A percentile compares a stretch with the other conserved stretches of the same genome.
These are phyloP conservation scores for Jimgerdemannia flammicorona DNA, from an alignment of 192 early-diverging fungal genomes.

Conservation along the genomic window DNA sequence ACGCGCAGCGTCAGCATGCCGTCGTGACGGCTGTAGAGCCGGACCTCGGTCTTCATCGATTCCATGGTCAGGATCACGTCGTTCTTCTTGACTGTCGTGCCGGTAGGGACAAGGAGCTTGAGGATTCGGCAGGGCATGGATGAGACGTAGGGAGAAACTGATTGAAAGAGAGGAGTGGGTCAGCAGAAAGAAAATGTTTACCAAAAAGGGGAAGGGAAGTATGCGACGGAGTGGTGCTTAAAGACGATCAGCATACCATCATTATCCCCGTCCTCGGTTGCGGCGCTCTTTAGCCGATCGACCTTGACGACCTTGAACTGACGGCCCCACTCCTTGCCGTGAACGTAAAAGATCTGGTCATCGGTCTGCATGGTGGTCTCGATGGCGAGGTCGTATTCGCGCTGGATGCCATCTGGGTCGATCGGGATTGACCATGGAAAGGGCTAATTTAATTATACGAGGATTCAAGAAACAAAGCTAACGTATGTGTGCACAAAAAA, in stretches of 20 bases:
- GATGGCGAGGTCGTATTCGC: slow-evolving; percentile 43
- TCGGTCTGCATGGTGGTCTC: slow-evolving; percentile 29
- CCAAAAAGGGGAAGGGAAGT: neutral
- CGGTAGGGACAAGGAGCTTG: slow-evolving; percentile 47
- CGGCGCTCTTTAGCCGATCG: slow-evolving; percentile 37
- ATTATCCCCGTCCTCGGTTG: slow-evolving; percentile 34
- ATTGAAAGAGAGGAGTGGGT: too few relatives aligned
- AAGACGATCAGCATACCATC: too few relatives aligned
- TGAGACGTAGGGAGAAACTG: slow-evolving; percentile 52
- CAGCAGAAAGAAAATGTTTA: neutral
- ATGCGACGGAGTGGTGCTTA: neutral
- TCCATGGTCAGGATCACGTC: slow-evolving; percentile 57
- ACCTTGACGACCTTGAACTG: slow-evolving; percentile 41
- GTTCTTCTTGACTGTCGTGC: slow-evolving; percentile 50
- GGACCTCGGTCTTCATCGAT: slow-evolving; percentile 65
- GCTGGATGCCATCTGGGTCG: slow-evolving; percentile 41
- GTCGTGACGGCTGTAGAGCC: slow-evolving; percentile 50
- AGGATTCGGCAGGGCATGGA: slow-evolving; percentile 63
- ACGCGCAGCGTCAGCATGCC: slow-evolving; percentile 49
- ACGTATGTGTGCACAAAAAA: too few relatives aligned
- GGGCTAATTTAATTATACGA: too few relatives aligned
- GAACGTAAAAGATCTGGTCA: slow-evolving; percentile 37
- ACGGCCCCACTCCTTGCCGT: slow-evolving; percentile 40
- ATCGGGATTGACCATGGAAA: neutral
- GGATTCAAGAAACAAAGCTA: too few relatives aligned